Base-by-base conservation (phyloP, 192 early-diverging fungal species). In the Phycomyces blakesleeanus region DNA sequence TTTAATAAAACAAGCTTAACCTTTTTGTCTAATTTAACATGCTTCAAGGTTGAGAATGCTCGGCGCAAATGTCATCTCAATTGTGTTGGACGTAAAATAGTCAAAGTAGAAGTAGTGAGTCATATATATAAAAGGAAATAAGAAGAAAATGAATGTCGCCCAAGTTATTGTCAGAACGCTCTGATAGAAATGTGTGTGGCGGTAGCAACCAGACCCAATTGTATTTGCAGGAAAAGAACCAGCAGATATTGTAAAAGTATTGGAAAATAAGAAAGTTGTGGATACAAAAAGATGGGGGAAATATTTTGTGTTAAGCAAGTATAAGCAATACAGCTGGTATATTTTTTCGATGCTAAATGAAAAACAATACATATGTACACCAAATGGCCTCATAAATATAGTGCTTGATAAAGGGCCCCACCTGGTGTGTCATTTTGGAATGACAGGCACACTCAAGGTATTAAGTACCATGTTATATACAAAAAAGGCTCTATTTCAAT, bases 231-330 rank as follows among this genome's bases (percentile, higher is more conserved):
- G 72, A 18, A 55, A 60, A 34, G 42, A 66, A 8, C 52, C 63
- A 0, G 24, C 54, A n/a, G 71, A 82, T 12, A 53, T 87, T 7
- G 69, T 60, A 41, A 24, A 55, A 1, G 44, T 20, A 5, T 51
- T 93, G 15, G 61, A 61, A 7, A 78, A 79, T 9, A 67, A 71
- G 18, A 79, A 38, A n/a, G 67, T 94, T 3, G 63, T 83, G 3
- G 84, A 78, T 42, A 85, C 85, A 9, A 85, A 83, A 21, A 82
- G 93, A 21, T 76, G 79, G 27, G 93, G 93, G 42, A 94, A 93
- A 76, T 77, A 84, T 34, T 92, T 93, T 73, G 85, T 76, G 54
- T 67, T 83, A 15, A 37, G 76, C 76, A 54, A 72, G 67, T 58
- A 14, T 24, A 37, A 59, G 12, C 11, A n/a, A 38, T 22, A 1